Conservation (phyloP, 202 grass and related monocot species). For the Carex arenaria region DNA sequence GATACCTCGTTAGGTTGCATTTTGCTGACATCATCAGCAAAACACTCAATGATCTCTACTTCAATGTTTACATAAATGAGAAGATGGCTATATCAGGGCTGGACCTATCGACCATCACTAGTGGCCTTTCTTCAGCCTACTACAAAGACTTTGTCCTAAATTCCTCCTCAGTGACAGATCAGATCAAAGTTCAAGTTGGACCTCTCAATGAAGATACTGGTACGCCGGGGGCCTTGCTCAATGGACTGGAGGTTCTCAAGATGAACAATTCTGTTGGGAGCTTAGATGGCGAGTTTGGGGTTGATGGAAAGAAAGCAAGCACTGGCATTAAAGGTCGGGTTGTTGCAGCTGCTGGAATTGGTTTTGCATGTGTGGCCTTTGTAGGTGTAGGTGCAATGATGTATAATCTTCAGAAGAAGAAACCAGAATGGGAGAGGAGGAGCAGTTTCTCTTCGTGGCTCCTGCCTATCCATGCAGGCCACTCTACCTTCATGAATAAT, state of each 20-base stretch:
- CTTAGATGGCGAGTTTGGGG: constrained; percentile 76
- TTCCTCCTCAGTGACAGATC: constrained; percentile 27
- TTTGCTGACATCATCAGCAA: constrained; percentile 80
- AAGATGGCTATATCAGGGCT: constrained; percentile 55
- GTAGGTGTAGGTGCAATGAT: constrained; percentile 71
- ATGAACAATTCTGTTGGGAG: constrained; percentile 64
- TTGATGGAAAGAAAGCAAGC: constrained; percentile 56
- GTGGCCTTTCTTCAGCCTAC: constrained; percentile 51
- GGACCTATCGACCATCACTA: constrained; percentile 52
- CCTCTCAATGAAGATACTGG: constrained; percentile 67
- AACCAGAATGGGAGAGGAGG: constrained; percentile 73
- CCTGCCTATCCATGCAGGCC: constrained; percentile 71
- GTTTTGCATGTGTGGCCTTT: constrained; percentile 80
- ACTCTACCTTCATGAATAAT: constrained; percentile 49
- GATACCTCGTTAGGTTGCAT: constrained; percentile 56
- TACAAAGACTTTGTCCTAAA: constrained; percentile 75
- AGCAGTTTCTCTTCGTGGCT: constrained; percentile 91
- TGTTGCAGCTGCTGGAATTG: constrained; percentile 47
- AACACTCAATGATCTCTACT: constrained; percentile 65
- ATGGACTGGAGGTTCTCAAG: constrained; percentile 75
- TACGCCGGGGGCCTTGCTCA: constrained; percentile 52
- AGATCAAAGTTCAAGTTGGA: constrained; percentile 39
- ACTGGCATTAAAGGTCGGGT: constrained; percentile 30
- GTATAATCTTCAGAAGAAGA: constrained; percentile 68
- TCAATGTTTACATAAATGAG: constrained; percentile 57